Evolutionary conservation across 2,329 filamentous ascomycete species (phyloP).

Genomic region (Biscogniauxia sp.): DNA sequence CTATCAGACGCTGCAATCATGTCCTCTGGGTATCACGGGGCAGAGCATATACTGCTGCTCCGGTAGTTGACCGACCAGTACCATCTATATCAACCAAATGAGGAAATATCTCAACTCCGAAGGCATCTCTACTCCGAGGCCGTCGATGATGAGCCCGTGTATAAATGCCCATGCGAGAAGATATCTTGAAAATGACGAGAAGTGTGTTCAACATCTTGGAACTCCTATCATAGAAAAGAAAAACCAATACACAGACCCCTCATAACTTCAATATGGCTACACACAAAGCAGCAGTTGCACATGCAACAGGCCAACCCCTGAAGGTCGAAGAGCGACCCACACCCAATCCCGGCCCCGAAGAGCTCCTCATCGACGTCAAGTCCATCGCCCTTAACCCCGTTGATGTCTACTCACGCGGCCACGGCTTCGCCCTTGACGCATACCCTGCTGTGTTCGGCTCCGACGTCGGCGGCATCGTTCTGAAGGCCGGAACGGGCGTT

Average conservation of each 20-base stretch:
- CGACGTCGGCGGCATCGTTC: slow-evolving; percentile 43
- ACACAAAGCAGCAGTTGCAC: slow-evolving; percentile 40
- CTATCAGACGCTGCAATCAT: not conserved
- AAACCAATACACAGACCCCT: no score
- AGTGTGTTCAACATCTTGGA: not conserved
- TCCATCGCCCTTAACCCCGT: slow-evolving; percentile 49
- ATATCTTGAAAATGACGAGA: not conserved
- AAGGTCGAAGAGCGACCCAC: slow-evolving; percentile 38
- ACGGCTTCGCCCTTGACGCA: slow-evolving; percentile 38
- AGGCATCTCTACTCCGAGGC: not conserved
- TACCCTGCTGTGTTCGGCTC: slow-evolving; percentile 44
- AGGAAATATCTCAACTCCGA: not conserved
- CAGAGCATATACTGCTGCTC: not conserved
- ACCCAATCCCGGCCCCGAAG: slow-evolving; percentile 42
- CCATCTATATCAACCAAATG: not conserved
- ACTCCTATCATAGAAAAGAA: no score
- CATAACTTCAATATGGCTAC: slow-evolving; percentile 28
- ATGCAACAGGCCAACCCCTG: slow-evolving; percentile 37
- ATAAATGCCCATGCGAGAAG: not conserved
- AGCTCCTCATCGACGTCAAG: slow-evolving; percentile 47
- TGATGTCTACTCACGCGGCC: slow-evolving; percentile 41
- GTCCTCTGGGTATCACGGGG: not conserved
- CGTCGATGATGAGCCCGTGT: not conserved
- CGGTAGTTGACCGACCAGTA: not conserved
- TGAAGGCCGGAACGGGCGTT: slow-evolving; percentile 40